Base-by-base conservation (phyloP, 1,284 basidiomycete species). In the Tetrapyrgos nigripes region DNA sequence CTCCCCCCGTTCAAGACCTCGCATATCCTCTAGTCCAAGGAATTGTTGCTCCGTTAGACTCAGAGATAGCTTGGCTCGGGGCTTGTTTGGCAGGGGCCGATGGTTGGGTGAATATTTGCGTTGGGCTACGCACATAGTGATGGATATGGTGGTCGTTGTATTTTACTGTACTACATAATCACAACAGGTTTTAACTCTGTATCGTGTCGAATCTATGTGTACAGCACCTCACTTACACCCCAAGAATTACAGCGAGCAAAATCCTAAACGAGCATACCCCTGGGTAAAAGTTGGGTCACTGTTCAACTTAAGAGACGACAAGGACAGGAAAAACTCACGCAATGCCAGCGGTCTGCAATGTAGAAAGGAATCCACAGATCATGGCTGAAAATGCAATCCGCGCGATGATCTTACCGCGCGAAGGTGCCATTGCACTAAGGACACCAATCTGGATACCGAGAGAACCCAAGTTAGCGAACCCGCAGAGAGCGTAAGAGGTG, bases 381-480 rank as follows among this genome's bases (percentile, higher is more conserved):
- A 94, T 91, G 9, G 93, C 93, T 43, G 89, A 91, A 14, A 83
- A 70, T 13, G 91, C 91, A 54, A 91, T 82, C 2, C 79, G 80
- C 21, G 91, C 87, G 66, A 96, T 94, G 61, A 84, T 77, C 68
- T 83, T 89, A 51, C 81, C 80, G 62, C 88, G 84, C 23, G 85
- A 85, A n/a, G 94, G 94, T 21, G 93, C 91, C 59, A 96, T 81
- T 43, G 92, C 92, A 61, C 86, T 82, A 52, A 96, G 83, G 66
- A 96, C 93, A 74, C 94, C 95, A 61, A 96, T 90, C 75, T 96
- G 93, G 69, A 96, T 94, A 73, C 94, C 95, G 44, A 95, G 77
- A 35, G 92, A 93, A 61, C 88, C 84, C 40, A 94, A 79, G 76
- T 97, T 97, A 57, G 93, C 93, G 70, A 97, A 97, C 10, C 94